Base-by-base conservation (phyloP, 2,329 filamentous ascomycete genomes). In the Septoria petroselini region DNA sequence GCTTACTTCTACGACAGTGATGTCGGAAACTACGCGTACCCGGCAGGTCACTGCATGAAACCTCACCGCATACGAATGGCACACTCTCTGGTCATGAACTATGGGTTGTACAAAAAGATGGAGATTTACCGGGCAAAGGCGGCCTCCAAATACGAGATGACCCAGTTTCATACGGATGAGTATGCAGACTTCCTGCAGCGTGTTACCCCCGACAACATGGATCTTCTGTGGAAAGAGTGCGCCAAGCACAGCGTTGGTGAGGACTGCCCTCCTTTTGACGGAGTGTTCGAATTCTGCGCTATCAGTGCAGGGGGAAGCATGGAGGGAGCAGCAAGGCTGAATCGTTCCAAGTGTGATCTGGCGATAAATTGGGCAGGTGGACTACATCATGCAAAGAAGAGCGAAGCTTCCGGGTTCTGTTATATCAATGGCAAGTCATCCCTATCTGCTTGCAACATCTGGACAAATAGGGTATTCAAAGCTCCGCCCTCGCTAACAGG, bases 1-100 rank as follows among this genome's bases (percentile, higher is more conserved):
- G 91, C 91, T 48, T 97, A 97, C 74, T 97, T 97, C 71, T 97
- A 97, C 78, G 91, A 97, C 68, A 94, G 88, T 2, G 91, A 97
- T 73, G 93, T 97, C 67, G 91, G 91, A 58, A 97, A 97, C 71
- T 97, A 96, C 76, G 91, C 91, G 68, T 97, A 97, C 67, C 89
- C 95, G 50, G 77, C 80, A 9, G 79, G 79, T 12, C 81, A 78
- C 70, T 80, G 81, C 27, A 84, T 84, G 81, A 84, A 84, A 68
- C 80, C 81, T 30, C 80, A 81, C 65, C 74, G 83, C 57, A 85
- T 86, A 70, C 76, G 83, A 59, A 83, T 86, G 77, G 81, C 72
- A 29, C 72, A 75, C 59, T 75, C 82, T 57, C 69, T 86, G 64
- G 82, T 85, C 57, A 85, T 86, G 82, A 85, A 85, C 67, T 85